phyloP scores from a whole-genome alignment of 1,139 yeast species.

The Geotrichum aggregatum region DNA sequence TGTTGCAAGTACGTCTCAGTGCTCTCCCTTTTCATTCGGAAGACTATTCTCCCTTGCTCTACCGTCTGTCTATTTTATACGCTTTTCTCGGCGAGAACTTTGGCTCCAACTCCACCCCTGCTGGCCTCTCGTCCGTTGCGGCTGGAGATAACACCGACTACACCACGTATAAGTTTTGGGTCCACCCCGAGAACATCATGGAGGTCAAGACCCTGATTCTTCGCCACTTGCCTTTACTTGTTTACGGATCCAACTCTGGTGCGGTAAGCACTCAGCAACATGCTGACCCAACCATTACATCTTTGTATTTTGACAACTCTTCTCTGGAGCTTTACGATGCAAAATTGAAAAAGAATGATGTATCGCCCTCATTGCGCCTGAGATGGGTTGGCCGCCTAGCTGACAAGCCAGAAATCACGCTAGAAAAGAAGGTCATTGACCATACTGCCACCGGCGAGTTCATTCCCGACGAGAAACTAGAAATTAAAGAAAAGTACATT shows the following conservation, averaged over 20 bases:
- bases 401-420: conserved; percentile 68
- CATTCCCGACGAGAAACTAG: conserved; percentile 47
- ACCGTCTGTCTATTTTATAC: conserved; percentile 76
- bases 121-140: conserved; percentile 31
- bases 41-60: conserved; percentile 86
- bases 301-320: conserved; percentile 81
- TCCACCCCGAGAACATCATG: conserved; percentile 93
- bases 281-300: conserved; percentile 76
- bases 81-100: conserved; percentile 71
- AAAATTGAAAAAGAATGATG: conserved; percentile 66
- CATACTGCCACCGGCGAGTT: conserved; percentile 44
- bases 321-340: conserved; percentile 81
- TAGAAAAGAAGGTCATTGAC: conserved; percentile 72
- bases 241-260: conserved; percentile 50
- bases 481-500: conserved; percentile 74
- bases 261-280: conserved; percentile 39
- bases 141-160: conserved; percentile 53
- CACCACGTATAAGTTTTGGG: conserved; percentile 88
- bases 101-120: conserved; percentile 32
- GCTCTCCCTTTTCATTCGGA: conserved; percentile 90
- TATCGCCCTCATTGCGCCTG: conserved; percentile 73
- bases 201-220: conserved; percentile 91
- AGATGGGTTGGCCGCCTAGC: conserved; percentile 85
- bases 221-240: conserved; percentile 87
- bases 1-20: conserved; percentile 80